These are phyloP conservation scores for Mortierella claussenii DNA, from an alignment of 192 early-diverging fungal species.

Conservation along the genomic window DNA sequence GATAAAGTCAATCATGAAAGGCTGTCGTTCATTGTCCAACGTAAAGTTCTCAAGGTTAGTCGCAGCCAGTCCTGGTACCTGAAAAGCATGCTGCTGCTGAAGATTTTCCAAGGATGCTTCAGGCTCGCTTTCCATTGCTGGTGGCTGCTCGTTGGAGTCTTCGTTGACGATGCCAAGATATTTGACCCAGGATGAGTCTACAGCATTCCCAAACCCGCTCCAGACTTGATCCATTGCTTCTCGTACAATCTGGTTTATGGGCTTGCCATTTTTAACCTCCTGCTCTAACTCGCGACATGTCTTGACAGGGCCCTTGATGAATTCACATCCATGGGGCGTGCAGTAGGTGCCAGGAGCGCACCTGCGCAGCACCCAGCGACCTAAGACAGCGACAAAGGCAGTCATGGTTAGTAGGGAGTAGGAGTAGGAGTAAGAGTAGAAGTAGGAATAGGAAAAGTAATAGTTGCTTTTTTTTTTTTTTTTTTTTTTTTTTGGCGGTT, in stretches of 20 bases:
- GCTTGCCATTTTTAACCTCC: background rate
- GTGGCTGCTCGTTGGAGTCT: background rate
- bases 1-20: constrained; percentile 41
- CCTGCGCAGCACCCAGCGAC: constrained; percentile 4
- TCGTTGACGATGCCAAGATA: constrained; percentile 14
- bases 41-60: background rate
- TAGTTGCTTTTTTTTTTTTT: no score
- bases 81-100: background rate
- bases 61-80: background rate
- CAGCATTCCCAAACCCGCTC: constrained; percentile 8
- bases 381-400: no score
- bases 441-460: no score
- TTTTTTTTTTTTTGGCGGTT: no score
- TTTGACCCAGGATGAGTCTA: constrained; percentile 13
- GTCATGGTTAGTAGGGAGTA: no score
- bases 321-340: constrained; percentile 27
- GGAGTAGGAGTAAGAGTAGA: no score
- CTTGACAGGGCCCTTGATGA: constrained; percentile 16
- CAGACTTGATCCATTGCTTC: constrained; percentile 21
- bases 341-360: constrained; percentile 43
- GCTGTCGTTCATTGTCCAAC: background rate
- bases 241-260: background rate
- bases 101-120: no score
- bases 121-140: no score
- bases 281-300: constrained; percentile 18